A percentile compares a stretch with the other conserved stretches of the same genome.
Conservation (phyloP, 2,329 filamentous ascomycete genomes). For the Penicillium sp. region DNA sequence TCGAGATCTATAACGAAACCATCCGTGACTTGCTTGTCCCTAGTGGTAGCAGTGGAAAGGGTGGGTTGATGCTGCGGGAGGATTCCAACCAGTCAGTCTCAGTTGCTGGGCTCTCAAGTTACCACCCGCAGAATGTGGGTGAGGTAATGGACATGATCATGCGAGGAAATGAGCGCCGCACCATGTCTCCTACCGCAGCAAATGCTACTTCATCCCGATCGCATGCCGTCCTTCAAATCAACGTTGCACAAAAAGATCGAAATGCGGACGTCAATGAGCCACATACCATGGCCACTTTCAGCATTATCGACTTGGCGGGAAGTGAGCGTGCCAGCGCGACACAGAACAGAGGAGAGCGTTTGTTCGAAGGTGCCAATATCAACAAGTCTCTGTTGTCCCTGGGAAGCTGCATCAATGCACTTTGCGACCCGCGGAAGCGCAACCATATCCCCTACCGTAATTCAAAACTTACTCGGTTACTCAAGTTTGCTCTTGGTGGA, state of each 20-base stretch:
- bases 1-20: slow-evolving; percentile 99
- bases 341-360: slow-evolving; percentile 87
- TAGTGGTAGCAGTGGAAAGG: slow-evolving; percentile 75
- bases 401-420: slow-evolving; percentile 95
- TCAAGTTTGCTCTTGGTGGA: slow-evolving; percentile 95
- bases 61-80: slow-evolving; percentile 85
- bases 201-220: slow-evolving; percentile 97
- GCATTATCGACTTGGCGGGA: slow-evolving; percentile 95
- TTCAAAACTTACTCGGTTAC: slow-evolving; percentile 88
- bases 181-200: slow-evolving; percentile 93
- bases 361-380: slow-evolving; percentile 96
- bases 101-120: slow-evolving; percentile 84
- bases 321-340: slow-evolving; percentile 95
- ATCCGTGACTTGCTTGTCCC: slow-evolving; percentile 93
- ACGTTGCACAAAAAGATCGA: slow-evolving; percentile 87
- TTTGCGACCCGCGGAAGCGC: slow-evolving; percentile 86
- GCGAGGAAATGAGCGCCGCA: slow-evolving; percentile 87
- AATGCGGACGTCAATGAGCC: slow-evolving; percentile 91
- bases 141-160: slow-evolving; percentile 99
- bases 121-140: slow-evolving; percentile 84
- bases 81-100: slow-evolving; percentile 92
- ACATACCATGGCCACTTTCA: slow-evolving; percentile 95
- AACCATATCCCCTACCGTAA: slow-evolving; percentile 97
- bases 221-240: slow-evolving; percentile 95
- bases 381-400: slow-evolving; percentile 95